Conservation (phyloP, 257 asterid genomes). For the Penstemon davidsonii region DNA sequence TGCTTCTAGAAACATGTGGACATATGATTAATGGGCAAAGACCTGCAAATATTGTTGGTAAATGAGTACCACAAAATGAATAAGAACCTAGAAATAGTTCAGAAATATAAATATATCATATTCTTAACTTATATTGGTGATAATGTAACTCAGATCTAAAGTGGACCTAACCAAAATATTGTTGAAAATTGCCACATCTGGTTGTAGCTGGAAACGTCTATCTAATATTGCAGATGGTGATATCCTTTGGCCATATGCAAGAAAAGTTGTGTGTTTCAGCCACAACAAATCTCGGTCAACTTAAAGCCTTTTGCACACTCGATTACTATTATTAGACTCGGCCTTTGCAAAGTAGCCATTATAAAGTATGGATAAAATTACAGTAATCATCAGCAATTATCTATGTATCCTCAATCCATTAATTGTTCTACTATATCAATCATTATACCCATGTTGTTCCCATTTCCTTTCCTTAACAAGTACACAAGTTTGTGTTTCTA, state of each 20-base stretch:
- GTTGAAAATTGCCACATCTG: neutral
- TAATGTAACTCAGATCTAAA: conserved; percentile 4
- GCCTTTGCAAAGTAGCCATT: neutral
- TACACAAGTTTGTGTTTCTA: neutral
- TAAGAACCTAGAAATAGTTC: neutral
- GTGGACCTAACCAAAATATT: neutral
- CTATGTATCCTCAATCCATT: neutral
- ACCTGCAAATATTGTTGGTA: neutral
- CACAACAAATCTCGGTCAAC: neutral
- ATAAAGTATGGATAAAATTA: neutral
- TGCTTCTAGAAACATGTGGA: conserved; percentile 23
- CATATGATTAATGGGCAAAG: conserved; percentile 11
- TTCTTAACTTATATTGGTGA: neutral
- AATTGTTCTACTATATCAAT: conserved; percentile 3
- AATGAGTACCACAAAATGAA: neutral
- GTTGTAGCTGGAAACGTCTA: neutral
- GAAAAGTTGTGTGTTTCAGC: neutral
- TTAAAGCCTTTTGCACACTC: neutral
- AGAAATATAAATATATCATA: neutral
- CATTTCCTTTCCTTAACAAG: conserved; percentile 15
- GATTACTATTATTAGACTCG: neutral
- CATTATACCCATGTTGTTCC: neutral
- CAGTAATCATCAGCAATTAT: neutral
- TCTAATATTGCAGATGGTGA: neutral
- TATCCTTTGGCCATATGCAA: neutral